Conservation (phyloP, 2,329 filamentous ascomycete species). For the Talaromyces albobiverticillius region DNA sequence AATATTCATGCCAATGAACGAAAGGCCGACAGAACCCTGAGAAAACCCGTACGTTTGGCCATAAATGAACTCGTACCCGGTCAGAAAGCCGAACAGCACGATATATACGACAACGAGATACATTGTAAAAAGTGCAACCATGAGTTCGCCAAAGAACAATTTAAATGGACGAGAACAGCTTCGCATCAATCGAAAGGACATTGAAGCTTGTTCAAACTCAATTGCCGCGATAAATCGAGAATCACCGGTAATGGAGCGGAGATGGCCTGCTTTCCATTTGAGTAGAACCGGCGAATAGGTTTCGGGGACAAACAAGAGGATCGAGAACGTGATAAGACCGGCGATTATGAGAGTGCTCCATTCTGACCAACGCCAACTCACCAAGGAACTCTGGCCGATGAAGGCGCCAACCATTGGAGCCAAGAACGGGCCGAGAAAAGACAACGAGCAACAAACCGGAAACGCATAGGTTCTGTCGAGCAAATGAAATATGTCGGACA, state of each 20-base stretch:
- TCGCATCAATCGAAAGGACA: constrained; percentile 39
- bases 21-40: constrained; percentile 38
- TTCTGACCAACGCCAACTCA: constrained; percentile 53
- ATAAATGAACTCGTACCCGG: constrained; percentile 28
- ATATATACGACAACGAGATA: constrained; percentile 31
- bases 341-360: constrained; percentile 54
- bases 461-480: constrained; percentile 53
- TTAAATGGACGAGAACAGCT: constrained; percentile 31
- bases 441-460: constrained; percentile 36
- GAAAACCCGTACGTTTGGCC: constrained; percentile 39
- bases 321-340: constrained; percentile 40
- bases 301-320: constrained; percentile 48
- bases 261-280: constrained; percentile 11
- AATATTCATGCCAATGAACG: constrained; percentile 43
- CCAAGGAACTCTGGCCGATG: constrained; percentile 38
- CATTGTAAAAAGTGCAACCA: constrained; percentile 25
- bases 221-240: constrained; percentile 45
- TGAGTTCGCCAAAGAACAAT: constrained; percentile 26
- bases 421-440: constrained; percentile 33
- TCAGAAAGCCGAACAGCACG: constrained; percentile 27
- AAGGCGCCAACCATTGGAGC: constrained; percentile 52
- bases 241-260: constrained; percentile 12
- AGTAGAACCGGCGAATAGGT: constrained; percentile 12
- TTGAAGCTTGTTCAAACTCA: constrained; percentile 41
- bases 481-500: constrained; percentile 64